phyloP scores from a whole-genome alignment of 2,329 filamentous ascomycete species.

The Trichoderma sp. region DNA sequence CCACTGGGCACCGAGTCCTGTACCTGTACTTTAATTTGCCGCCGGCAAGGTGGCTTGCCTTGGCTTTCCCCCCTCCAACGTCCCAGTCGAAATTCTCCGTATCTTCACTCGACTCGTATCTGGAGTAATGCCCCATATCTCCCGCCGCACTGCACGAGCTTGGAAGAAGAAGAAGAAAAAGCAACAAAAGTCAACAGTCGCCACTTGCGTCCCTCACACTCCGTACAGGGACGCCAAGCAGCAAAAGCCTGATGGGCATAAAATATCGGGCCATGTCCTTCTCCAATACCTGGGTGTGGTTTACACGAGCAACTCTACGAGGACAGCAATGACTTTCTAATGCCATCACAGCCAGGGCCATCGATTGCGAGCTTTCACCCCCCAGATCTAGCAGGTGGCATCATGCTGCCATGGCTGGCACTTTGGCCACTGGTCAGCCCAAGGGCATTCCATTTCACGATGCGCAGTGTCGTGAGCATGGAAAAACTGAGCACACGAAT shows the following conservation, averaged over 20 bases:
- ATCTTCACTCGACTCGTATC: neutral
- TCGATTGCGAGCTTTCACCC: neutral
- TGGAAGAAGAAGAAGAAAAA: too few relatives aligned
- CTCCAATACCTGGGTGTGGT: neutral
- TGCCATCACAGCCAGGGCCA: neutral
- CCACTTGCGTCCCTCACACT: neutral
- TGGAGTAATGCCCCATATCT: neutral
- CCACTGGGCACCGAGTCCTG: neutral
- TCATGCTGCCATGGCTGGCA: neutral
- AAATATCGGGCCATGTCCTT: neutral
- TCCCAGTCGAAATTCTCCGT: slow-evolving; percentile 18
- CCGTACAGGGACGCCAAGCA: neutral
- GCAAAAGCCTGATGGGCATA: neutral
- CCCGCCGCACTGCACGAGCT: slow-evolving; percentile 1
- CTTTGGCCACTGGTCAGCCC: neutral
- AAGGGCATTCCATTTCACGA: neutral
- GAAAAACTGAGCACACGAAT: neutral
- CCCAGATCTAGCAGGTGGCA: slow-evolving; percentile 11
- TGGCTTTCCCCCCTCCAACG: neutral
- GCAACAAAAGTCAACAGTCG: neutral
- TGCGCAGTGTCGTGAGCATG: neutral
- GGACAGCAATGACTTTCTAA: neutral
- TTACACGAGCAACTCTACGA: neutral
- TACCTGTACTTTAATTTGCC: slow-evolving; percentile 6
- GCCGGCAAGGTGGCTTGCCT: neutral